Conservation (phyloP, 805 yeast species). For the Lachancea meyersii region DNA sequence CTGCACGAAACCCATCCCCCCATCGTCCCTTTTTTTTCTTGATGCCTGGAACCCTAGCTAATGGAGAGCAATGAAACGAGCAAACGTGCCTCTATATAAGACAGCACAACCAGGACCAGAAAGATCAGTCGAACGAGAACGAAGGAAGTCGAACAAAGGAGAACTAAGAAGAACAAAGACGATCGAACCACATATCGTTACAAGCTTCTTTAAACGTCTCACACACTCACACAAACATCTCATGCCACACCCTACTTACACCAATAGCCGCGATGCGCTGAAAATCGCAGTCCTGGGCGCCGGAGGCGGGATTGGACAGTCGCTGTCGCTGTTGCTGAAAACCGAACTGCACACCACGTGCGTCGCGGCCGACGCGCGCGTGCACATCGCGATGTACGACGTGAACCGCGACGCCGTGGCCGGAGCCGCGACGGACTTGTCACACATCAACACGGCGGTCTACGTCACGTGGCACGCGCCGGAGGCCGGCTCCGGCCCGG, state of each 20-base stretch:
- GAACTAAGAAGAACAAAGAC: too few species aligned
- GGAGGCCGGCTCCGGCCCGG: conserved; percentile 29
- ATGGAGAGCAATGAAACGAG: too few species aligned
- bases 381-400: conserved; percentile 65
- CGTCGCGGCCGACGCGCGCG: conserved; percentile 13
- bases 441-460: conserved; percentile 72
- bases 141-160: too few species aligned
- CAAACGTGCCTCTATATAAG: too few species aligned
- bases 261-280: conserved; percentile 7
- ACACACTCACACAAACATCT: background rate
- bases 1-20: too few species aligned
- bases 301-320: conserved; percentile 94
- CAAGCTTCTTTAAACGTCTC: too few species aligned
- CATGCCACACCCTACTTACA: conserved; percentile 21
- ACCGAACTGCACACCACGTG: conserved; percentile 42
- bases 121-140: too few species aligned
- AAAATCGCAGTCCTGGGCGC: conserved; percentile 89
- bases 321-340: conserved; percentile 74
- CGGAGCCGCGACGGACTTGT: conserved; percentile 84
- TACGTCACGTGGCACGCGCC: conserved; percentile 57
- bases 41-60: too few species aligned
- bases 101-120: too few species aligned
- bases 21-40: too few species aligned
- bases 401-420: conserved; percentile 56
- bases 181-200: too few species aligned